Percentiles rank a stretch among this genome's conserved stretches.
Conservation (phyloP, 2,329 filamentous ascomycete genomes). For the Chaetomium strumarium region DNA sequence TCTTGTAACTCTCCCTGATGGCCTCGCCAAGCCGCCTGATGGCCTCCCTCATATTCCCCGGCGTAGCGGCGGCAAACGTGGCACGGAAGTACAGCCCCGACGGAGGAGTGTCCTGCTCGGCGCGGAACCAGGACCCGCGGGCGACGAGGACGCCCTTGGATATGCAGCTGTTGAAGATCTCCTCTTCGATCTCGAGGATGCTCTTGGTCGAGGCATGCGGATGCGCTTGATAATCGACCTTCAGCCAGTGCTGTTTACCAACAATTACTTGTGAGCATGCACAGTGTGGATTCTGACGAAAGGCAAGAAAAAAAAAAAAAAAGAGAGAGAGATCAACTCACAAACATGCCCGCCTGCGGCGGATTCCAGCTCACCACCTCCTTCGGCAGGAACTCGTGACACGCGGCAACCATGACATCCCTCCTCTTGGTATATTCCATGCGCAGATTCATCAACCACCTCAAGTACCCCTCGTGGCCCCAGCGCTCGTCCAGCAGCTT, state of each 20-base stretch:
- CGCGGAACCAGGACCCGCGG: constrained; percentile 85
- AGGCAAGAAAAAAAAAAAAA: not conserved
- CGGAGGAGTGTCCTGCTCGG: constrained; percentile 56
- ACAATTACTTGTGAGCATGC: not conserved
- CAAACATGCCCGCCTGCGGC: constrained; percentile 91
- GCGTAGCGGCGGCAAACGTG: constrained; percentile 78
- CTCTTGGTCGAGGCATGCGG: constrained; percentile 49
- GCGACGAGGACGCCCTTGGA: constrained; percentile 73
- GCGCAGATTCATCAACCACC: constrained; percentile 81
- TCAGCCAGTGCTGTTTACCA: constrained; percentile 59
- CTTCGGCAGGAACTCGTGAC: constrained; percentile 67
- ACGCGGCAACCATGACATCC: constrained; percentile 71
- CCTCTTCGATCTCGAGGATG: constrained; percentile 69
- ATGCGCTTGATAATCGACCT: constrained; percentile 60
- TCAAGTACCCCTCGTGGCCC: constrained; percentile 85
- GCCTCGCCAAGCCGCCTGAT: constrained; percentile 72
- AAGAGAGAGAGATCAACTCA: constrained; percentile 38
- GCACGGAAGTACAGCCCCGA: constrained; percentile 78
- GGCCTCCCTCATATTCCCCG: constrained; percentile 63
- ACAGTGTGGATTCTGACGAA: not conserved
- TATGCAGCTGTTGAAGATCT: constrained; percentile 75
- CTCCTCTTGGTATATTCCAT: constrained; percentile 74
- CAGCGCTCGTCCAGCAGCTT: constrained; percentile 90
- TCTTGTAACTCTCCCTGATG: constrained; percentile 52
- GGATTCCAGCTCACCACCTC: constrained; percentile 74